phyloP scores from a whole-genome alignment of 495 filamentous ascomycete genomes.

The Lineolata rhizophorae region DNA sequence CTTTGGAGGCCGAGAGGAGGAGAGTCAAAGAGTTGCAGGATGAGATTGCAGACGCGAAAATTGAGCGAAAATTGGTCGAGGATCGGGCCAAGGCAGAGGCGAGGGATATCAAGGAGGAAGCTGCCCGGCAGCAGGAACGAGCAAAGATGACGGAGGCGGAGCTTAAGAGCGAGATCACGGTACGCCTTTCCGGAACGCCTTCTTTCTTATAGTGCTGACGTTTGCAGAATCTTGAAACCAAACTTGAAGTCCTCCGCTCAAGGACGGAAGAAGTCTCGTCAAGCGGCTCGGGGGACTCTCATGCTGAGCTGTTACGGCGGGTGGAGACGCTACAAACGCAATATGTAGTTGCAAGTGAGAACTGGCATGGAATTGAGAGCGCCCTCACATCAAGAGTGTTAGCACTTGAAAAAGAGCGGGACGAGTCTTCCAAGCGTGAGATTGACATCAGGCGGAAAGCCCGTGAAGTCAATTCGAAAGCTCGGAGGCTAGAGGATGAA shows the following conservation, averaged over 20 bases:
- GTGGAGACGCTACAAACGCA: slow-evolving; percentile 92
- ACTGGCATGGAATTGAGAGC: slow-evolving; percentile 90
- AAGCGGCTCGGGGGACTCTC: slow-evolving; percentile 56
- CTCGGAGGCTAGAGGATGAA: slow-evolving; percentile 61
- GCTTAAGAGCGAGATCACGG: slow-evolving; percentile 55
- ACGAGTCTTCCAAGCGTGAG: slow-evolving; percentile 67
- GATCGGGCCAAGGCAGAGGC: slow-evolving; percentile 51
- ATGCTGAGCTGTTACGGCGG: slow-evolving; percentile 78
- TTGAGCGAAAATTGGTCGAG: slow-evolving; percentile 53
- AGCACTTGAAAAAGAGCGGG: slow-evolving; percentile 68
- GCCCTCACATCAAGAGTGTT: slow-evolving; percentile 53
- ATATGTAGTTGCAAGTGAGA: slow-evolving; percentile 82
- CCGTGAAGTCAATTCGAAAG: slow-evolving; percentile 54
- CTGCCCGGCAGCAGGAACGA: slow-evolving; percentile 53
- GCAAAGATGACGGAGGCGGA: slow-evolving; percentile 51
- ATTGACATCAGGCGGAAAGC: slow-evolving; percentile 67
- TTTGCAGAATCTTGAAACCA: slow-evolving; percentile 53
- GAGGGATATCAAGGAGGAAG: slow-evolving; percentile 42
- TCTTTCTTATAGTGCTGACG: slow-evolving; percentile 2
- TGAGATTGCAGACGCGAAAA: slow-evolving; percentile 42
- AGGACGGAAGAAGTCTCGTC: slow-evolving; percentile 81
- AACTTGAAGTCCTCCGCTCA: slow-evolving; percentile 68
- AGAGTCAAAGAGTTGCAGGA: slow-evolving; percentile 48
- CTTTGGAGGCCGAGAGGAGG: slow-evolving; percentile 46
- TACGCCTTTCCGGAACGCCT: slow-evolving; percentile 10